These are phyloP conservation scores for Metschnikowia chrysomelidarum DNA, from an alignment of 805 yeast species.

Conservation along the genomic window DNA sequence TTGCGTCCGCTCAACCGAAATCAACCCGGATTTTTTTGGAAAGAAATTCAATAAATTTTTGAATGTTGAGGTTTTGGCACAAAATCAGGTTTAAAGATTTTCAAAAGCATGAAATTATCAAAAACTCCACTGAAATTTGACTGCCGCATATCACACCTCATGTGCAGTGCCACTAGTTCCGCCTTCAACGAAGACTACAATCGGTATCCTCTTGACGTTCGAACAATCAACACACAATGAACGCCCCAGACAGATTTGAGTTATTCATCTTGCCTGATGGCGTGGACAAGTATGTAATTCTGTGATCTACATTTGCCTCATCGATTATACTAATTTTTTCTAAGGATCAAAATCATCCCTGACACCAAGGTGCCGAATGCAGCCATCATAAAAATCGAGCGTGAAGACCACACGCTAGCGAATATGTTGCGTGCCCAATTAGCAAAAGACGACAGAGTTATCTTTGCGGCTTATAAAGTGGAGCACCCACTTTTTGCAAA, in stretches of 20 bases:
- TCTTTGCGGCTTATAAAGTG: constrained; percentile 95
- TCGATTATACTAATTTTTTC: constrained; percentile 17
- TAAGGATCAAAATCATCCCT: constrained; percentile 77
- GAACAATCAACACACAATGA: constrained; percentile 56
- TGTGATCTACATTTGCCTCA: background rate
- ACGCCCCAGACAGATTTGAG: constrained; percentile 99
- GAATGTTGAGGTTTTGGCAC: too few species aligned
- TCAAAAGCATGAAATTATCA: too few species aligned
- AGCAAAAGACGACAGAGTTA: constrained; percentile 79
- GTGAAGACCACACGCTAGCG: constrained; percentile 97
- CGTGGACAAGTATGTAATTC: constrained; percentile 70
- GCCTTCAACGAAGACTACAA: too few species aligned
- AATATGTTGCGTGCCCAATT: constrained; percentile 85
- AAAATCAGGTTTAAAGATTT: too few species aligned
- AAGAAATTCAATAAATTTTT: too few species aligned
- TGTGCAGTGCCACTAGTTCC: too few species aligned
- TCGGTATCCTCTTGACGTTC: too few species aligned
- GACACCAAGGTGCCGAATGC: constrained; percentile 96
- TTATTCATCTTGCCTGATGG: constrained; percentile 97
- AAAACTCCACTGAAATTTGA: too few species aligned
- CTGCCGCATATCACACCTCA: too few species aligned
- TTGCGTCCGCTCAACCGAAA: too few species aligned
- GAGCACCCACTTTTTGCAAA: constrained; percentile 98
- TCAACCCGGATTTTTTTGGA: too few species aligned
- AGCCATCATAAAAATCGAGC: constrained; percentile 85